Conservation (phyloP, 1,139 yeast genomes). For the Candida tetrigidarum region DNA sequence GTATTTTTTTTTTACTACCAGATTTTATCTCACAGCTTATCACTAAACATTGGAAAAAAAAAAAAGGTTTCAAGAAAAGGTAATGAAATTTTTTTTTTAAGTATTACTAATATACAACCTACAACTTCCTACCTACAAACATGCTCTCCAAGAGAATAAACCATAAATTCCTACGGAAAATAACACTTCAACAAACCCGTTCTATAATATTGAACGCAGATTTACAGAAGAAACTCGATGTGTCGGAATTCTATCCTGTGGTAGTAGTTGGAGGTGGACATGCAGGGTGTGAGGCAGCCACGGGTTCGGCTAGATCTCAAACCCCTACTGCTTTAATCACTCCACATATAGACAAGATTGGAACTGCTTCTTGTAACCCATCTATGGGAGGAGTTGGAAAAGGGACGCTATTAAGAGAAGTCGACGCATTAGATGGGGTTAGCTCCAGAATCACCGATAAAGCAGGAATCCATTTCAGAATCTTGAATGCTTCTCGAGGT, state of each 20-base stretch:
- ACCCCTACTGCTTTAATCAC: slow-evolving; percentile 75
- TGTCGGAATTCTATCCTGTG: slow-evolving; percentile 60
- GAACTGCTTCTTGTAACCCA: slow-evolving; percentile 97
- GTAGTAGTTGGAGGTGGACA: slow-evolving; percentile 98
- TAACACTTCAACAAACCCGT: slow-evolving; percentile 19
- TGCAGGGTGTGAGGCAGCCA: slow-evolving; percentile 98
- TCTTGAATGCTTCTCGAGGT: slow-evolving; percentile 86
- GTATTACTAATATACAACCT: too few relatives aligned
- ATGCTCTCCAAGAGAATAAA: slow-evolving; percentile 7
- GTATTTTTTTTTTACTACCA: background rate
- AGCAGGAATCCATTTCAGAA: slow-evolving; percentile 93
- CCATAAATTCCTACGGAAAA: background rate
- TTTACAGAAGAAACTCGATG: slow-evolving; percentile 31
- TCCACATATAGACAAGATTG: slow-evolving; percentile 74
- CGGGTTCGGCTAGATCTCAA: slow-evolving; percentile 90
- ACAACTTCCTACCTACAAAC: background rate
- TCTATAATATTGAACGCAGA: slow-evolving; percentile 41
- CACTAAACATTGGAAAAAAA: background rate
- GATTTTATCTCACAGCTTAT: background rate
- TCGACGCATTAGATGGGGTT: slow-evolving; percentile 96
- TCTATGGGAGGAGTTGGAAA: slow-evolving; percentile 99
- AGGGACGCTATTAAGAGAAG: slow-evolving; percentile 89
- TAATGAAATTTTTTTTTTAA: too few relatives aligned
- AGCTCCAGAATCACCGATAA: slow-evolving; percentile 82
- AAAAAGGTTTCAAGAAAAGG: too few relatives aligned